Base-by-base conservation (phyloP, 148 eudicot genomes). In the Salicornia ramosissima region DNA sequence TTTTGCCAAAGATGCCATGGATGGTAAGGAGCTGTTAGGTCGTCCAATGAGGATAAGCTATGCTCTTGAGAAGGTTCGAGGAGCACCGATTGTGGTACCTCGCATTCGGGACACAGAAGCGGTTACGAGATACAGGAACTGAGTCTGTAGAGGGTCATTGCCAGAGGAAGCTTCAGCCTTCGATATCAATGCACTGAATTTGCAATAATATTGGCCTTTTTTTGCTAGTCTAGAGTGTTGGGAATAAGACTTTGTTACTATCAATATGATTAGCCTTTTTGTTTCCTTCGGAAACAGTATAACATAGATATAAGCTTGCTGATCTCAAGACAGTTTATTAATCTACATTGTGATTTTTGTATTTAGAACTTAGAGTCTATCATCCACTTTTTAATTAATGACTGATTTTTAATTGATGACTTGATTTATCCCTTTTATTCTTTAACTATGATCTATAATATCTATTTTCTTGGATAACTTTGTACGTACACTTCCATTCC, bases 1-100 rank as follows among this genome's bases (percentile, higher is more conserved):
- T 60, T 72, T 72, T 57, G 93, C 96, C 29, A 90, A 83, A 77
- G 93, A 86, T 72, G 86, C 89, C 49, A 90, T 90, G 96, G 96
- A 90, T 79, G 93, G 96, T 19, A 88, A 86, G 87, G 89, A 79
- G 71, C 66, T 86, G 33, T 70, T 88, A 49, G 96, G 93, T 22
- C 89, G 93, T 40, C 96, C 93, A 51, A 65, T 90, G 82, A 81
- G 91, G 79, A 82, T 86, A 69, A 85, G 72, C 75, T 86, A 69
- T 83, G 96, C 89, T 45, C 85, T 88, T 70, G 93, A 85, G 16
- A 90, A 75, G 74, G 89, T 83, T 43, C 84, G 86, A 49, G 93
- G 96, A 63, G 84, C 80, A 16, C 87, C 91, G 39, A 76, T 85
- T 58, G 90, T 88, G 58, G 90, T 88, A 46, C 90, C 96, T 70